phyloP scores from a whole-genome alignment of 345 rosid species.

The Hevea brasiliensis region DNA sequence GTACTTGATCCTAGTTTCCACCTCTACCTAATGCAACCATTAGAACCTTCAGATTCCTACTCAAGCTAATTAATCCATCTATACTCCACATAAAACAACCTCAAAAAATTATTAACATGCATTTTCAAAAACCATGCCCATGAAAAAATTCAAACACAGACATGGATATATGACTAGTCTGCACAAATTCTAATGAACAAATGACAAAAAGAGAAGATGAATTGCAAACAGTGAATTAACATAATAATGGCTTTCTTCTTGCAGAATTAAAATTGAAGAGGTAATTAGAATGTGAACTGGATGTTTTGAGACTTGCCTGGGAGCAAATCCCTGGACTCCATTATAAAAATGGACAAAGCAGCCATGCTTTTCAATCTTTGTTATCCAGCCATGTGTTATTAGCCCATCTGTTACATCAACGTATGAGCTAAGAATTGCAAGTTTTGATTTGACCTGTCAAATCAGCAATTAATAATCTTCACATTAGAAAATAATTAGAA shows the following conservation, averaged over 20 bases:
- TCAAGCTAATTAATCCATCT: neutral
- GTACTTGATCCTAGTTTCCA: neutral
- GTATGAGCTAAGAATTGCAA: slow-evolving; percentile 73
- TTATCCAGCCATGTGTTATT: slow-evolving; percentile 93
- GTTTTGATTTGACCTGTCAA: slow-evolving; percentile 90
- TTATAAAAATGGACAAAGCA: slow-evolving; percentile 93
- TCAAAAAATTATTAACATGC: neutral
- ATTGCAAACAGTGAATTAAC: neutral
- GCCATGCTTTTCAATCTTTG: slow-evolving; percentile 90
- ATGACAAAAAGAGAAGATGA: no score
- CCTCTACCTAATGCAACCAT: neutral
- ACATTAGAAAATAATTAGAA: slow-evolving; percentile 3
- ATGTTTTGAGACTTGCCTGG: slow-evolving; percentile 53
- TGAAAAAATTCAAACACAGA: neutral
- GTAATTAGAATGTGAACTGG: neutral
- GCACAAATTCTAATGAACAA: neutral
- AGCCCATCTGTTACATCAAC: slow-evolving; percentile 81
- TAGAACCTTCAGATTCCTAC: neutral
- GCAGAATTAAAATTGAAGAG: neutral
- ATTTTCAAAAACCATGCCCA: neutral
- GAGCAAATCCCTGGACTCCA: slow-evolving; percentile 96
- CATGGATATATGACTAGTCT: neutral
- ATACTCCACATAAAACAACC: neutral
- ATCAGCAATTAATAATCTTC: slow-evolving; percentile 13
- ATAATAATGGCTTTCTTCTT: neutral